phyloP scores from a whole-genome alignment of 1,139 yeast species.

The Pichia cactophila region DNA sequence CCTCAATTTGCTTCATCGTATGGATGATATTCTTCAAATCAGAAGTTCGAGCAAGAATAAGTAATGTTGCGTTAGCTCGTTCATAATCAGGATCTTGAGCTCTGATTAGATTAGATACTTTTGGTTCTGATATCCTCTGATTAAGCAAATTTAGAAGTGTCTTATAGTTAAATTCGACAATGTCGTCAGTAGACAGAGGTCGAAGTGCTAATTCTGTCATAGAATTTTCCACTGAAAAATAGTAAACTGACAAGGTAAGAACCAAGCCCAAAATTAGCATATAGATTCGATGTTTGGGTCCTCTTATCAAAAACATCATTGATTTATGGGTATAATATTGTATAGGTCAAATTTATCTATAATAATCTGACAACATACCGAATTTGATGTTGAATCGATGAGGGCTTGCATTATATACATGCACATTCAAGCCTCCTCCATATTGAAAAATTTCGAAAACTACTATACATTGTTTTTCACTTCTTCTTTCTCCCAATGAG shows the following conservation, averaged over 20 bases:
- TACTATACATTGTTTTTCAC: no score
- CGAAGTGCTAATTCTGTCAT: not conserved
- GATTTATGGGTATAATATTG: not conserved
- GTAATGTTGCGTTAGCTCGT: constrained; percentile 64
- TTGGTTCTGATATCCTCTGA: constrained; percentile 40
- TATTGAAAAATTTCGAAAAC: no score
- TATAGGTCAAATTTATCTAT: no score
- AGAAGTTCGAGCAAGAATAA: constrained; percentile 61
- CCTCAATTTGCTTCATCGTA: constrained; percentile 55
- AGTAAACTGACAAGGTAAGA: not conserved
- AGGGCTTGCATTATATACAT: no score
- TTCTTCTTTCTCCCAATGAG: not conserved
- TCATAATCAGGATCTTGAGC: constrained; percentile 33
- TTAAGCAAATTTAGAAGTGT: constrained; percentile 31
- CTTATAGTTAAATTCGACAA: constrained; percentile 32
- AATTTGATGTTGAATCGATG: no score
- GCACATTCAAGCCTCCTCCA: not conserved
- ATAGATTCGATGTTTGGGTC: not conserved
- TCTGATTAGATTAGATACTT: constrained; percentile 30
- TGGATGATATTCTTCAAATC: constrained; percentile 44
- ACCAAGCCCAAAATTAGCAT: not conserved
- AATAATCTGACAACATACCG: no score
- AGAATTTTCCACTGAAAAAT: no score
- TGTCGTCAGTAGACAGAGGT: constrained; percentile 19
- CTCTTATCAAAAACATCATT: not conserved